Conservation (phyloP, 208 protist genomes). For the Wallacemonas sp. region DNA sequence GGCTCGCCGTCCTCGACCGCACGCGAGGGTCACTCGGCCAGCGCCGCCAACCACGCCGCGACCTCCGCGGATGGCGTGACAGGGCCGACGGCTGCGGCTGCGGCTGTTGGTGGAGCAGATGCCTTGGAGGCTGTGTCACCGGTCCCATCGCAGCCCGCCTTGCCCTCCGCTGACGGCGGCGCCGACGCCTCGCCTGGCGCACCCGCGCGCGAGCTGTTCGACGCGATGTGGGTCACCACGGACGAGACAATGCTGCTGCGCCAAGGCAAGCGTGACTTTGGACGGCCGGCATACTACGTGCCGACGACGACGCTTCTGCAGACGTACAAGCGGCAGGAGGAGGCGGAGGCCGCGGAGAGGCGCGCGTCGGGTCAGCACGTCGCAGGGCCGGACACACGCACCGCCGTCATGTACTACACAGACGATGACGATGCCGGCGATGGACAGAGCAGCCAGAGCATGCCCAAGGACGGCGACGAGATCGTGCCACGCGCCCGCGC, state of each 20-base stretch:
- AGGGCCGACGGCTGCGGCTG: neutral
- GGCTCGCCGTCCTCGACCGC: neutral
- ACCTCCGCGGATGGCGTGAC: neutral
- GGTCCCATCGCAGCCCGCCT: neutral
- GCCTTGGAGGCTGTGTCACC: slow-evolving; percentile 2
- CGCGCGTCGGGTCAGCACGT: neutral
- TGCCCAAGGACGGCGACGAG: neutral
- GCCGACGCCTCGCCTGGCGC: slow-evolving; percentile 8
- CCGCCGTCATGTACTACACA: slow-evolving; percentile 13
- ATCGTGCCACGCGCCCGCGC: neutral
- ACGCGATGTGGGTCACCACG: slow-evolving; percentile 75
- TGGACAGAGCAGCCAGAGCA: neutral
- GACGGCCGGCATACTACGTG: slow-evolving; percentile 64
- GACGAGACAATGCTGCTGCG: slow-evolving; percentile 34
- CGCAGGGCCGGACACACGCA: neutral
- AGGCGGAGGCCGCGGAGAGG: neutral
- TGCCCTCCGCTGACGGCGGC: slow-evolving; percentile 9
- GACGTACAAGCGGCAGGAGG: slow-evolving; percentile 28
- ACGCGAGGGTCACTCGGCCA: neutral
- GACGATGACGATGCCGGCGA: neutral
- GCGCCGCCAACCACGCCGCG: no score
- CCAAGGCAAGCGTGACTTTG: slow-evolving; percentile 50
- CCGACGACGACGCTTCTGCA: slow-evolving; percentile 36
- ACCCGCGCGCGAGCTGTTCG: slow-evolving; percentile 55
- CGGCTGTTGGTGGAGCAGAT: neutral